Evolutionary conservation across 2,329 filamentous ascomycete genomes (phyloP).

Genomic region (Alternaria brassicicola): DNA sequence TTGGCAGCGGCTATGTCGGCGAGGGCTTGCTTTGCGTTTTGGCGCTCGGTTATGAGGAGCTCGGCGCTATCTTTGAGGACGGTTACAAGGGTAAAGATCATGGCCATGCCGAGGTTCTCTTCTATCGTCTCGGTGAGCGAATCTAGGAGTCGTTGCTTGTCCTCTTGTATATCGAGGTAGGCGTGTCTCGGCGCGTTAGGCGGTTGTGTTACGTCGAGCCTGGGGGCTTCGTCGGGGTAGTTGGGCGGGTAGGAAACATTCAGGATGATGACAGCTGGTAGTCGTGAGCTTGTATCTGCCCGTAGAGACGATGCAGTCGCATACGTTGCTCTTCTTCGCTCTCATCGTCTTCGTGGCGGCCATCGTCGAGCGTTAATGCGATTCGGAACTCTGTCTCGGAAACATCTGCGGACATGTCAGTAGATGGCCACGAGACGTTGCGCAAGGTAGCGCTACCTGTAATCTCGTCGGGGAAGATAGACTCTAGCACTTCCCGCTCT

Average conservation of each 20-base stretch:
- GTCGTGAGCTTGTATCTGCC: conserved; percentile 3
- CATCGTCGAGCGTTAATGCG: conserved; percentile 81
- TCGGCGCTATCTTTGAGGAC: conserved; percentile 92
- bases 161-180: conserved; percentile 78
- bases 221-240: conserved; percentile 87
- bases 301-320: conserved; percentile 1
- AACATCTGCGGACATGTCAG: conserved; percentile 66
- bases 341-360: conserved; percentile 59
- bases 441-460: conserved; percentile 64
- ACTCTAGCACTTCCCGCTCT: conserved; percentile 96
- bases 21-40: conserved; percentile 64
- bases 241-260: conserved; percentile 86
- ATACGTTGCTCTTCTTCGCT: conserved; percentile 61
- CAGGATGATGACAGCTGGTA: conserved; percentile 71
- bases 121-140: conserved; percentile 76
- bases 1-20: conserved; percentile 62
- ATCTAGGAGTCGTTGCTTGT: conserved; percentile 75
- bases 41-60: conserved; percentile 75
- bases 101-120: conserved; percentile 95
- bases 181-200: conserved; percentile 72
- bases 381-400: conserved; percentile 89
- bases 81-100: conserved; percentile 91
- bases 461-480: conserved; percentile 98
- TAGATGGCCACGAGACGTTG: not conserved
- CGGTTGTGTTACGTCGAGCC: conserved; percentile 77